Evolutionary conservation across 225 moss, liverwort and hornwort genomes (phyloP).

Genomic region (Bryum argenteum): DNA sequence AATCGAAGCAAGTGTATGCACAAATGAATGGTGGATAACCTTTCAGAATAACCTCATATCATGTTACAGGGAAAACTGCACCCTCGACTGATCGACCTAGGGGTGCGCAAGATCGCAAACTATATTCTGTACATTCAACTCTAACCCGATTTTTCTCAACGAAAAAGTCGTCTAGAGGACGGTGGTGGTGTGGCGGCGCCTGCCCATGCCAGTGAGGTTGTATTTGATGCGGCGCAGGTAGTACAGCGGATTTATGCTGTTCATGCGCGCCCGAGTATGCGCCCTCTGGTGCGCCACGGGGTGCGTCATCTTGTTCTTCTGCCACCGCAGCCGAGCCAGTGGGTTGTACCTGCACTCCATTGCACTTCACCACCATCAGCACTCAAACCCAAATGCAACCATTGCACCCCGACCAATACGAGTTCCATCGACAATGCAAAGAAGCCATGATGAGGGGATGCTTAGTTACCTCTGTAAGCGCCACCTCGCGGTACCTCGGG

Average conservation of each 20-base stretch:
- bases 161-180: neutral
- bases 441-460: too few relatives aligned
- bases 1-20: too few relatives aligned
- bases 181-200: neutral
- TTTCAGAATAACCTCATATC: too few relatives aligned
- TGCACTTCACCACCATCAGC: neutral
- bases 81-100: too few relatives aligned
- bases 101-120: too few relatives aligned
- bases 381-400: too few relatives aligned
- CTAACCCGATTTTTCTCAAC: too few relatives aligned
- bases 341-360: slow-evolving; percentile 36
- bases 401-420: too few relatives aligned
- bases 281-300: slow-evolving; percentile 34
- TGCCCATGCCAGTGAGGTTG: slow-evolving; percentile 32
- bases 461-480: slow-evolving; percentile 34
- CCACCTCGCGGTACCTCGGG: slow-evolving; percentile 42
- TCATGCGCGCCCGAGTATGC: slow-evolving; percentile 7
- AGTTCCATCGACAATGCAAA: too few relatives aligned
- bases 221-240: slow-evolving; percentile 42
- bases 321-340: slow-evolving; percentile 24
- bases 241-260: slow-evolving; percentile 37
- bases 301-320: slow-evolving; percentile 38
- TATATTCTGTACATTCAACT: too few relatives aligned
- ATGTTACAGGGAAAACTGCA: too few relatives aligned
- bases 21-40: too few relatives aligned